A percentile compares a stretch with the other conserved stretches of the same genome.
phyloP scores from a whole-genome alignment of 805 yeast species.

The Zygosaccharomyces rouxii region DNA sequence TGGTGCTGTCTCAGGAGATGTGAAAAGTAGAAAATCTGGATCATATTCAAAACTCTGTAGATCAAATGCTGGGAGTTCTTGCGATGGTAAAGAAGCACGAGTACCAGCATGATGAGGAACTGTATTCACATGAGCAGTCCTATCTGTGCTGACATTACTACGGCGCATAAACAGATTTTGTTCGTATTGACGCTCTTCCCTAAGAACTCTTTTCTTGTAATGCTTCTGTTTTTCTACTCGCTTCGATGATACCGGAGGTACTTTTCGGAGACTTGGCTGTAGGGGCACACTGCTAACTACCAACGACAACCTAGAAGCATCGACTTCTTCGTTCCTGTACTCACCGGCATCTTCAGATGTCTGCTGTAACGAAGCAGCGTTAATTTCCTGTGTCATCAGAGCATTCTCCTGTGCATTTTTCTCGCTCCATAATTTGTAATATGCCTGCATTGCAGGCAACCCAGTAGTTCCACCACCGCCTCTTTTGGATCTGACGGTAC shows the following conservation, averaged over 20 bases:
- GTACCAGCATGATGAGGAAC: not conserved
- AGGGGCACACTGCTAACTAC: not conserved
- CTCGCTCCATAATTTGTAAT: constrained; percentile 62
- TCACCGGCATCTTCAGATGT: constrained; percentile 39
- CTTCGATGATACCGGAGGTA: constrained; percentile 1
- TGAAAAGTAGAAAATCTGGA: not conserved
- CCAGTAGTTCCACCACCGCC: constrained; percentile 37
- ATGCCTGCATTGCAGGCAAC: constrained; percentile 61
- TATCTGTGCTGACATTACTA: too few relatives aligned
- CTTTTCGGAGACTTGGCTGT: not conserved
- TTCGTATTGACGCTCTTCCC: too few relatives aligned
- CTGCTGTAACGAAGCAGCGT: constrained; percentile 45
- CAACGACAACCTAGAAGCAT: constrained; percentile 19
- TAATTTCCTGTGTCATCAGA: constrained; percentile 39
- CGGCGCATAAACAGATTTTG: too few relatives aligned
- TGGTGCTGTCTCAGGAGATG: not conserved
- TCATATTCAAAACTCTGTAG: not conserved
- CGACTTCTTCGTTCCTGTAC: constrained; percentile 33
- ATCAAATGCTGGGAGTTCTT: not conserved
- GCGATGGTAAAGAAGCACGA: not conserved
- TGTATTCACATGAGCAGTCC: too few relatives aligned
- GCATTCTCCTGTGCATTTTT: constrained; percentile 53
- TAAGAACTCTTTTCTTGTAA: not conserved
- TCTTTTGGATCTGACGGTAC: constrained; percentile 70
- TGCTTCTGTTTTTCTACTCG: not conserved